Base-by-base conservation (phyloP, 208 protist genomes). In the Trypanosoma congolense region DNA sequence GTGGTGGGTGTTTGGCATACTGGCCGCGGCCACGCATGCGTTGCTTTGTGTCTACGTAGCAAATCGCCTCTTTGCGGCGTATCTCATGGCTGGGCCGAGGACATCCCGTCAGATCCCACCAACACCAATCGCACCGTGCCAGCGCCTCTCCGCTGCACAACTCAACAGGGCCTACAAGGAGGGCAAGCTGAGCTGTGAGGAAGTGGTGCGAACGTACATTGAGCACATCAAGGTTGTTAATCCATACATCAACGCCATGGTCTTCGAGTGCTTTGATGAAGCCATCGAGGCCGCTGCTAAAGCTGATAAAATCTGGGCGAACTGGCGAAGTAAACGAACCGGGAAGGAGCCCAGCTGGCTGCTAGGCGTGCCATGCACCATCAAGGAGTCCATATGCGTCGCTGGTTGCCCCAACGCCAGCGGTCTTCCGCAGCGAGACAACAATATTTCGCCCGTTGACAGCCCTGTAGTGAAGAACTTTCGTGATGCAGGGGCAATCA, bases 341-440 rank as follows among this genome's bases (percentile, higher is more conserved):
- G 44, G 33, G 28, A 65, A 69, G 30, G 76, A 63, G 57, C 82
- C 83, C 24, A 87, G 82, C 70, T 87, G 77, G 77, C 69, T 93
- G 10, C 75, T 85, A 48, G 89, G 89, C 22, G 83, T 93, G 14
- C 85, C 85, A 21, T 92, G 82, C 61, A 93, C 83, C 8, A 77
- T 95, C 51, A 95, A 92, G 70, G 82, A 93, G 61, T 90, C 73
- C 61, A 90, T 92, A 77, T 35, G 75, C 49, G 83, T 80, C 40
- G 58, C 41, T 12, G 89, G 89, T 43, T 90, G 87, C 69, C 85
- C 85, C 10, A 92, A 90, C 74, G 66, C 76, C 4, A 80, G 78
- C 2, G 89, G 89, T 19, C 75, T 89, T 60, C 83, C 82, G 3
- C 45, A 42, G 9, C 71, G 80, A 26, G 56, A 60, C 45, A 3